phyloP scores from a whole-genome alignment of 1,139 yeast species.

The Meyerozyma sp. region DNA sequence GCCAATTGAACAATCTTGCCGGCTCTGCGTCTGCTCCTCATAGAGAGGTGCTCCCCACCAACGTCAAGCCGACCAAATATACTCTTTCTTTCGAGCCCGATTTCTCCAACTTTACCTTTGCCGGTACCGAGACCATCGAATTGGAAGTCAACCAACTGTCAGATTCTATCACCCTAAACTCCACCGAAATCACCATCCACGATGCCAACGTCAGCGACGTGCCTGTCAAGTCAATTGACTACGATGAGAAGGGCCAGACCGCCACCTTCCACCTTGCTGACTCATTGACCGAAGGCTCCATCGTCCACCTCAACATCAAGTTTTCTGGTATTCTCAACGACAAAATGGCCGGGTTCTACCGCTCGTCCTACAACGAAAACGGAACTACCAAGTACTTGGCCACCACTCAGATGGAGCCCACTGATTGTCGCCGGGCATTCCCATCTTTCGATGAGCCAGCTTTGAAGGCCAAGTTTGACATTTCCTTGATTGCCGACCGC shows the following conservation, averaged over 20 bases:
- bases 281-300: constrained; percentile 39
- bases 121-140: constrained; percentile 62
- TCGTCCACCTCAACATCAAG: constrained; percentile 42
- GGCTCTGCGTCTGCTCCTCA: constrained; percentile 20
- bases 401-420: constrained; percentile 86
- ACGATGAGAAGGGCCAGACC: constrained; percentile 56
- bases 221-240: constrained; percentile 18
- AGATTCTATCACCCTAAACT: constrained; percentile 50
- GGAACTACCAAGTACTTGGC: constrained; percentile 65
- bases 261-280: constrained; percentile 56
- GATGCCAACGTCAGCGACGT: constrained; percentile 42
- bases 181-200: constrained; percentile 59
- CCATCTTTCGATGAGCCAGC: constrained; percentile 90
- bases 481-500: constrained; percentile 55
- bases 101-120: constrained; percentile 63
- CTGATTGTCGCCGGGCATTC: constrained; percentile 87
- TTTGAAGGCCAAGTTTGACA: constrained; percentile 71
- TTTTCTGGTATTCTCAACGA: constrained; percentile 57
- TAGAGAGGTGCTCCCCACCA: constrained; percentile 67
- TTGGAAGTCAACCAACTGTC: constrained; percentile 57
- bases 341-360: constrained; percentile 84
- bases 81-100: constrained; percentile 69
- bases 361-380: constrained; percentile 59
- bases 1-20: constrained; percentile 9
- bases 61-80: constrained; percentile 70